Evolutionary conservation across 805 yeast genomes (phyloP), one percentile per base, ranked within the genome.

Genomic region (Wickerhamomyces bisporus): DNA sequence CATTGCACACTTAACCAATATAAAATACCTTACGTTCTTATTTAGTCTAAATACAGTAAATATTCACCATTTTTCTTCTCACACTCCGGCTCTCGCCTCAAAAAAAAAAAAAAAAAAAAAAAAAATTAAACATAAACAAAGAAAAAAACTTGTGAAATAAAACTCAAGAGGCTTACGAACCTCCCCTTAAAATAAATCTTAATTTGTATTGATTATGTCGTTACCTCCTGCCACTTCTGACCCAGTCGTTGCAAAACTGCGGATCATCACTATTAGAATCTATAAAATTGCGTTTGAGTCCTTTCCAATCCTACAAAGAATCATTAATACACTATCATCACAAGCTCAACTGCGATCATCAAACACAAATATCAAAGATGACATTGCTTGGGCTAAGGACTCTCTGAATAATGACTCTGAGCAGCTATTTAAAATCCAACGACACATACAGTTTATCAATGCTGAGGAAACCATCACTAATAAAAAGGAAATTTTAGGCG

Each of bases 381-480:
- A 49, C 32, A 32, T 49, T 9, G 30, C 32, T 3, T 49, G 54
- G 54, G 37, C 41, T 1, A 43, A 38, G 14, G 50, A 49, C 19
- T 30, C 47, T 0, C 25, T 45, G 1, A 36, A 34, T 13, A 26
- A 33, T 5, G 54, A 49, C 15, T 18, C 37, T 11, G 39, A 15
- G 9, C 44, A 46, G 26, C 27, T 49, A 14, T 13, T 28, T 9
- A 41, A 35, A 14, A 14, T 48, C 4, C 35, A 44, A 13, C 29
- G 38, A 3, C 54, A 49, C 28, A 33, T 47, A 17, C 25, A 37
- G 28, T 45, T 48, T 37, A 19, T 49, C 16, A 40, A 33, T 15
- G 52, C 52, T 1, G 44, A 47, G 21, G 54, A 49, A 19, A 49
- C 54, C 9, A 30, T 36, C n/a, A 48, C 50, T 1, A 44, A 45